Evolutionary conservation across 768 basidiomycete genomes (phyloP), one percentile per base, ranked within the genome.

Genomic region (Piloderma croceum): DNA sequence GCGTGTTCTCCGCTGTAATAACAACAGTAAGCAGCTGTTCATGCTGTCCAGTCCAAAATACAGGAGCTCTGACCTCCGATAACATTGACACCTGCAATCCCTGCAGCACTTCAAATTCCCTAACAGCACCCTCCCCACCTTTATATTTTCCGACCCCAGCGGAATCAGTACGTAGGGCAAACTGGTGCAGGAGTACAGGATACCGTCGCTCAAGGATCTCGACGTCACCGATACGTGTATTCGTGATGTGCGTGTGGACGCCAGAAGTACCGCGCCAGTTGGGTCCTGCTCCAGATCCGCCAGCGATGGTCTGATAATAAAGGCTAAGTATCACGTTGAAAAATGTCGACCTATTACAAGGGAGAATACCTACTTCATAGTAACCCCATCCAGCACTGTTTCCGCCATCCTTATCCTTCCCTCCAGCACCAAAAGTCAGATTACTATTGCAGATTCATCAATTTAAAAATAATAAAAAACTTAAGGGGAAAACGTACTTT

Each of bases 181-280:
- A 96, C 53, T 76, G 79, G 55, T 86, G 88, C 12, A 97, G 50
- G 49, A 96, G 67, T n/a, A 94, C 80, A 0, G 93, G 92, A 59
- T 96, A 97, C 32, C 93, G 79, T 35, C 92, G 77, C 57, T 97
- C 93, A 24, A 97, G 73, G 52, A 94, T 84, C 57, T 97, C 93
- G 24, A 92, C 83, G 51, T 97, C 93, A 17, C 90, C 90, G 31
- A 92, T 92, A 9, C 90, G 79, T 7, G 90, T 91, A 59, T 91
- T 92, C 0, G 92, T 92, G 51, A 91, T 91, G 54, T 92, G 89
- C 2, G 90, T 91, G 59, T 94, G 92, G 2, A 94, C 87, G 6
- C 92, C 92, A 19, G 87, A 88, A 12, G 90, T 90, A 3, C 93
- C 93, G 52, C 92, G 80, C 92, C 91, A 94, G 7, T 62, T 59